Conservation (phyloP, 768 basidiomycete genomes). For the Mycena polygramma region DNA sequence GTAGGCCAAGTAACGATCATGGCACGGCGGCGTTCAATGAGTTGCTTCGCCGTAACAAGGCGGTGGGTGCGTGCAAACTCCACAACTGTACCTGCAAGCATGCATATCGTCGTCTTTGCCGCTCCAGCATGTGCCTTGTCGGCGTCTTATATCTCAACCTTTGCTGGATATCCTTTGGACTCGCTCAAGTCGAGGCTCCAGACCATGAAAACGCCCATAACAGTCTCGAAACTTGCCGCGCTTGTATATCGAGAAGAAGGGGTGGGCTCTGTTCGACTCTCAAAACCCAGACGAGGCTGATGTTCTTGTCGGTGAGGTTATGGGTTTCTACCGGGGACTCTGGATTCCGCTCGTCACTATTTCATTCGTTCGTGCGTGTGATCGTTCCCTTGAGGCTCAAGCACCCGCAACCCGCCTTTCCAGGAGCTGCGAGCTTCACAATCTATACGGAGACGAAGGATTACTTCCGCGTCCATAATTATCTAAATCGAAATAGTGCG, state of each 20-base stretch:
- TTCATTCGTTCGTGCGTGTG: slow-evolving; percentile 92
- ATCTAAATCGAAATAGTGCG: slow-evolving; percentile 65
- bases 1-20: slow-evolving; percentile 71
- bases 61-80: slow-evolving; percentile 56
- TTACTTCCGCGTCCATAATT: slow-evolving; percentile 68
- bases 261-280: slow-evolving; percentile 21
- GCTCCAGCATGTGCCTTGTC: slow-evolving; percentile 81
- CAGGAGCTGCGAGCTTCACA: slow-evolving; percentile 92
- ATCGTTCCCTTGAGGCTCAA: slow-evolving; percentile 13
- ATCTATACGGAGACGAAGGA: slow-evolving; percentile 92
- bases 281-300: neutral
- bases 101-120: neutral
- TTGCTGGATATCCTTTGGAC: slow-evolving; percentile 94
- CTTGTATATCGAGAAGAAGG: slow-evolving; percentile 88
- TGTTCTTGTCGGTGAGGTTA: slow-evolving; percentile 46
- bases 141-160: slow-evolving; percentile 92
- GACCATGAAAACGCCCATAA: slow-evolving; percentile 81
- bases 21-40: slow-evolving; percentile 74
- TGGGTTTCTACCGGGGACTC: slow-evolving; percentile 91
- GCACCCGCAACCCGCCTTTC: slow-evolving; percentile 9
- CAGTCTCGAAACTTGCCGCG: slow-evolving; percentile 78
- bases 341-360: slow-evolving; percentile 97
- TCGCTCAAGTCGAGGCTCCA: slow-evolving; percentile 95
- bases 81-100: neutral
- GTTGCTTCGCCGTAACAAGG: slow-evolving; percentile 85